Conservation (phyloP, 2,329 filamentous ascomycete species). For the Penicillium olsonii region DNA sequence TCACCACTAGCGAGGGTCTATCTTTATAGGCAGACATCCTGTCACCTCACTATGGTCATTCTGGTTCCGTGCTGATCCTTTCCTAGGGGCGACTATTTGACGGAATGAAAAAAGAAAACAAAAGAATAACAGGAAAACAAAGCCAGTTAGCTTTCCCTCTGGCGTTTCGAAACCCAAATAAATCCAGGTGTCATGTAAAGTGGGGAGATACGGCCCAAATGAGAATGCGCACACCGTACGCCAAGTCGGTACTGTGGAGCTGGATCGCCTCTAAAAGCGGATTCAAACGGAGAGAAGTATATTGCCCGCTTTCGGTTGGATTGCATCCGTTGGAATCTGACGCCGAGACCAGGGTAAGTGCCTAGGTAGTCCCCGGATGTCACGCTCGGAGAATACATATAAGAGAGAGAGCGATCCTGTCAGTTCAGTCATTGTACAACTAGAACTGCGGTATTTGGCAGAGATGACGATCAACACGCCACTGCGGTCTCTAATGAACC, state of each 20-base stretch:
- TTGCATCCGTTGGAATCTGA: slow-evolving; percentile 6
- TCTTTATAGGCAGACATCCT: slow-evolving; percentile 5
- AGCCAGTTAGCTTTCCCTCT: neutral
- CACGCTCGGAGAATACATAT: neutral
- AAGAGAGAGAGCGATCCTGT: slow-evolving; percentile 5
- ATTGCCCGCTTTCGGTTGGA: slow-evolving; percentile 7
- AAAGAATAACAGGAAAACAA: too few relatives aligned
- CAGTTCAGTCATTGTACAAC: slow-evolving; percentile 11
- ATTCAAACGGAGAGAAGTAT: neutral
- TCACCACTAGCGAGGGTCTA: neutral
- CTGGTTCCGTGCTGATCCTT: slow-evolving; percentile 17
- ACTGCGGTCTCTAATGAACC: slow-evolving; percentile 14
- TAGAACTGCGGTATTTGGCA: neutral
- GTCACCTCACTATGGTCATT: neutral
- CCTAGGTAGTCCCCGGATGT: too few relatives aligned
- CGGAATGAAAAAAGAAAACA: too few relatives aligned
- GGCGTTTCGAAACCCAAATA: neutral
- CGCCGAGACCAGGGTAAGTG: neutral
- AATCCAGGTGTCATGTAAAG: neutral
- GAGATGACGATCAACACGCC: slow-evolving; percentile 21
- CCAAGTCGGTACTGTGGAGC: slow-evolving; percentile 2
- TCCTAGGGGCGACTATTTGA: slow-evolving; percentile 2
- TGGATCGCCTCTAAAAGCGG: slow-evolving; percentile 3
- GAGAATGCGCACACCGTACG: slow-evolving; percentile 2
- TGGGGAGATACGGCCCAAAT: slow-evolving; percentile 1